Conservation (phyloP, 1,284 basidiomycete species). For the Rhodotorula glutinis region DNA sequence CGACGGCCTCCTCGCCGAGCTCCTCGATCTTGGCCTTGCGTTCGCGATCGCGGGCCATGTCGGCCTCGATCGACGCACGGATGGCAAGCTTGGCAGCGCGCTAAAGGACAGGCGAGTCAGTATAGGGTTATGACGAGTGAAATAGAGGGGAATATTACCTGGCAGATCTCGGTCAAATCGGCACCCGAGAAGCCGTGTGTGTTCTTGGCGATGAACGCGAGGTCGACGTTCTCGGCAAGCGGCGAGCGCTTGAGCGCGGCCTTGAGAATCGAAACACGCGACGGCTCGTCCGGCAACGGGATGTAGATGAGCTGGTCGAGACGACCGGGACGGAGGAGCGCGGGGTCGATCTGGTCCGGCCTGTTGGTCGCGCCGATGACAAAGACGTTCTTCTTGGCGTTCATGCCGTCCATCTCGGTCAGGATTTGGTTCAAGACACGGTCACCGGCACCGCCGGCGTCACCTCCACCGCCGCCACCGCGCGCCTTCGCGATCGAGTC, state of each 20-base stretch:
- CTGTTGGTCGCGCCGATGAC: conserved; percentile 94
- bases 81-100: conserved; percentile 96
- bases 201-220: conserved; percentile 82
- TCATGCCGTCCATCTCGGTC: conserved; percentile 99
- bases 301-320: conserved; percentile 64
- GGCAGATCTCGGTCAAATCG: conserved; percentile 97
- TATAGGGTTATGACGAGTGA: not conserved
- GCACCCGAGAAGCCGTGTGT: conserved; percentile 99
- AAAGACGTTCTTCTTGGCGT: conserved; percentile 85
- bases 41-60: conserved; percentile 77
- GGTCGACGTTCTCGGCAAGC: conserved; percentile 77
- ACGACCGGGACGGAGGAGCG: conserved; percentile 95
- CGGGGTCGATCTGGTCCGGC: conserved; percentile 98
- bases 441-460: conserved; percentile 91
- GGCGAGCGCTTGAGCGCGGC: conserved; percentile 93
- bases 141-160: conserved; percentile 47
- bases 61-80: conserved; percentile 88
- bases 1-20: conserved; percentile 59
- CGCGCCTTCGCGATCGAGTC: conserved; percentile 98
- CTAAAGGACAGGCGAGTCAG: conserved; percentile 23
- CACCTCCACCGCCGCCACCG: conserved; percentile 65
- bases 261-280: conserved; percentile 84
- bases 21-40: conserved; percentile 76
- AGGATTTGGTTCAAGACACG: conserved; percentile 54
- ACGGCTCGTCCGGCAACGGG: conserved; percentile 80